These are phyloP conservation scores for Talaromyces sp. DNA, from an alignment of 2,329 filamentous ascomycete genomes.

Conservation along the genomic window DNA sequence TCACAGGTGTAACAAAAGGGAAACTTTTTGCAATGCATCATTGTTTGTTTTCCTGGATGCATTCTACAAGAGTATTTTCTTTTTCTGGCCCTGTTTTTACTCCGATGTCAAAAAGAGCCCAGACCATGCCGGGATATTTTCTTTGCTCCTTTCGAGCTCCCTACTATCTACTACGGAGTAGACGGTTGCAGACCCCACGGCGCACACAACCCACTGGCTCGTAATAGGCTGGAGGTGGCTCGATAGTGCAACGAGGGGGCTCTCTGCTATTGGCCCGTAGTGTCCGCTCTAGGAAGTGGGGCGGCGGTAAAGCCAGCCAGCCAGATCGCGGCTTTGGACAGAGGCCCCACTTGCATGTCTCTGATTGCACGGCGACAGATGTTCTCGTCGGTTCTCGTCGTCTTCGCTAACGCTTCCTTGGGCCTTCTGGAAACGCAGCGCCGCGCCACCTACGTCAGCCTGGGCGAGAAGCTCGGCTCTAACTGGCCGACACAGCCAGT, in stretches of 20 bases:
- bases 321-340: neutral
- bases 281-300: neutral
- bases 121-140: neutral
- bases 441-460: neutral
- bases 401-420: constrained; percentile 6
- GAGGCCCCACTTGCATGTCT: neutral
- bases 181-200: neutral
- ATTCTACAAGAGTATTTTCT: neutral
- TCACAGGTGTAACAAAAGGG: neutral
- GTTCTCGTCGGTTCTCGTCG: constrained; percentile 10
- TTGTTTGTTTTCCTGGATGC: neutral
- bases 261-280: neutral
- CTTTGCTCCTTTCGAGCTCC: neutral
- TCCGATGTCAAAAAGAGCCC: too few species aligned
- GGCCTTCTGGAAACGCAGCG: constrained; percentile 5
- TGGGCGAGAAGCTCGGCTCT: neutral
- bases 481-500: neutral
- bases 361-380: neutral
- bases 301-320: neutral
- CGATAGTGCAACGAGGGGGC: neutral
- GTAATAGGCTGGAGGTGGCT: neutral
- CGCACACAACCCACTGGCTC: neutral
- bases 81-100: neutral
- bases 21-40: neutral
- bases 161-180: neutral